Evolutionary conservation across 495 filamentous ascomycete genomes (phyloP).

Genomic region (Hyaloscypha bicolor): DNA sequence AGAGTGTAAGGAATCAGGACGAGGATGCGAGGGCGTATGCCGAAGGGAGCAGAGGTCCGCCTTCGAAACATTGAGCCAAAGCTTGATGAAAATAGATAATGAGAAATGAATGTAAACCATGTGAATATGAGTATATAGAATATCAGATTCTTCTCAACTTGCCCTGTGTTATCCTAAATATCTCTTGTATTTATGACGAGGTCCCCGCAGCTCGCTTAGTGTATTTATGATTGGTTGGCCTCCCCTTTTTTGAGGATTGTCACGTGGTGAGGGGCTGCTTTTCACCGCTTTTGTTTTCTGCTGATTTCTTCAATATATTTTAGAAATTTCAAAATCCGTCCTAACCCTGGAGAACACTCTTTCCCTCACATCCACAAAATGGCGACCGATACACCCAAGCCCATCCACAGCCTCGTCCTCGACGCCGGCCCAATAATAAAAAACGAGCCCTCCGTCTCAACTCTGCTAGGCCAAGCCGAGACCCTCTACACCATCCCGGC

Average conservation of each 20-base stretch:
- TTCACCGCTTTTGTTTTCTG: not conserved
- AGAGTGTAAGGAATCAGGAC: no score
- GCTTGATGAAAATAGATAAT: no score
- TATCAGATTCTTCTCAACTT: no score
- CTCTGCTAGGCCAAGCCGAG: slow-evolving; percentile 73
- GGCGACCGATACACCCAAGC: slow-evolving; percentile 56
- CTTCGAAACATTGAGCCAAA: no score
- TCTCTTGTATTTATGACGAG: no score
- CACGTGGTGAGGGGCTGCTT: not conserved
- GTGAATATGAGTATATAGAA: no score
- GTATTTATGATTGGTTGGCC: no score
- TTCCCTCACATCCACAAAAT: slow-evolving; percentile 34
- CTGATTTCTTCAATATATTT: not conserved
- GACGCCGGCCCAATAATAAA: slow-evolving; percentile 92
- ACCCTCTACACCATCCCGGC: slow-evolving; percentile 83
- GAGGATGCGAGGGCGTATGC: no score
- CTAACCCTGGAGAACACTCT: not conserved
- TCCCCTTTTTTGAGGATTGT: not conserved
- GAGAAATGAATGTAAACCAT: no score
- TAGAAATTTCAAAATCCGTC: not conserved
- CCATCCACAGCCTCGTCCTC: slow-evolving; percentile 81
- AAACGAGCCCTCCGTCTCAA: slow-evolving; percentile 80
- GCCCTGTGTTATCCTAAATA: no score
- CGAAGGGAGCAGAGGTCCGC: no score
- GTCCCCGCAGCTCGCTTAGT: no score